Percentiles rank a stretch among this genome's conserved stretches.
These are phyloP conservation scores for Canariomyces notabilis DNA, from an alignment of 2,329 filamentous ascomycete species.

Conservation along the genomic window DNA sequence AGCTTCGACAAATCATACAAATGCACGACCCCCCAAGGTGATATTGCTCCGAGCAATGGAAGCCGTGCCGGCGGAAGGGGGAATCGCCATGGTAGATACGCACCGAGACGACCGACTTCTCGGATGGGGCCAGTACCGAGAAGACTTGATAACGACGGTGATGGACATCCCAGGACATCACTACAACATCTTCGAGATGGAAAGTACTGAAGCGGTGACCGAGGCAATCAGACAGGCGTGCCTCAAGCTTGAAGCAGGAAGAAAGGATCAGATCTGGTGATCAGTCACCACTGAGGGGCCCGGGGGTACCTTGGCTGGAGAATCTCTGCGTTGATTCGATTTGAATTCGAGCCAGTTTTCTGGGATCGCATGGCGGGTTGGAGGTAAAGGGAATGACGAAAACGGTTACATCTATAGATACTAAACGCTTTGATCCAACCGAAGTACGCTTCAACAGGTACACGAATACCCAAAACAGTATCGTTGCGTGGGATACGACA, in stretches of 20 bases:
- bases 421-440: too few relatives aligned
- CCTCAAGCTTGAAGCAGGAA: constrained; percentile 13
- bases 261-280: not conserved
- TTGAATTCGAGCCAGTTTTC: too few relatives aligned
- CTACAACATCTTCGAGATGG: constrained; percentile 41
- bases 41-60: constrained; percentile 44
- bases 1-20: not conserved
- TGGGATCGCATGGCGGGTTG: too few relatives aligned
- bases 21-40: constrained; percentile 33
- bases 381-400: too few relatives aligned
- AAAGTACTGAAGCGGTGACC: constrained; percentile 26
- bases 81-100: constrained; percentile 38
- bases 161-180: constrained; percentile 50
- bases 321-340: too few relatives aligned
- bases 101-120: constrained; percentile 38
- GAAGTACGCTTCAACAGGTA: too few relatives aligned
- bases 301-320: too few relatives aligned
- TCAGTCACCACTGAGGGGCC: too few relatives aligned
- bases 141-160: constrained; percentile 39
- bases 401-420: too few relatives aligned
- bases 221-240: constrained; percentile 28
- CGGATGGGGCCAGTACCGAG: constrained; percentile 46
- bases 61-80: constrained; percentile 32
- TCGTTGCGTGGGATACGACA: too few relatives aligned
- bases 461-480: too few relatives aligned